Evolutionary conservation across 2,329 filamentous ascomycete genomes (phyloP), one percentile per base, ranked within the genome.

Genomic region (Aspergillus versicolor): DNA sequence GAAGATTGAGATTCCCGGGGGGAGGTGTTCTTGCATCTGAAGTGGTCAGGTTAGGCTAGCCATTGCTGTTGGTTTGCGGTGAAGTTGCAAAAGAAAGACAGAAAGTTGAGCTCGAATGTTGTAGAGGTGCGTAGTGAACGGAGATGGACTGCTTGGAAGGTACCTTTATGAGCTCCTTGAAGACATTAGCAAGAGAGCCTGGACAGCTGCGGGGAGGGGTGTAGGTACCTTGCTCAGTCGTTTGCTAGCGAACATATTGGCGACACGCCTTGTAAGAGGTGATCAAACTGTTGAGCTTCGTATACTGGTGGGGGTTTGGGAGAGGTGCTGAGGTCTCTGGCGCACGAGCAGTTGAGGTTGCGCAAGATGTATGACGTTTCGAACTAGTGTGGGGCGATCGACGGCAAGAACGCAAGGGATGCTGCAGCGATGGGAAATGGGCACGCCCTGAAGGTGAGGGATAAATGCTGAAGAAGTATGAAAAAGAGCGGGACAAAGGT

Each of bases 1-100:
- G 58, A 95, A 86, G 48, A 97, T 85, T 48, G 84, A 81, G 73
- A 99, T 96, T 60, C 86, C 86, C 0, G 84, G 84, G 3, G 85
- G 84, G 5, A 86, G 77, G 64, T 81, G 79, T 46, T 79, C 78
- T 67, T 86, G 78, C 70, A 86, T 79, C 81, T 86, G 43, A 15
- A 19, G n/a, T 15, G 7, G 15, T n/a, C 34, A 9, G 21, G 19
- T 21, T 17, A 40, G 42, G 22, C 4, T 15, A 13, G 17, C 13
- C 37, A 19, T 22, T 15, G 13, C 21, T 15, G 21, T 2, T 19
- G n/a, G 22, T 32, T 4, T 15, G 17, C 1, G 15, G 27, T 34
- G 7, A 5, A 32, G 19, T 9, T 19, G 7, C 7, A 30, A 37
- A 17, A 17, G 54, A 46, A 43, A 19, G n/a, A 22, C 55, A 30